Percentiles rank a stretch among this genome's conserved stretches.
Evolutionary conservation across 805 yeast species (phyloP).

Genomic region (Starmerella riodocensis): DNA sequence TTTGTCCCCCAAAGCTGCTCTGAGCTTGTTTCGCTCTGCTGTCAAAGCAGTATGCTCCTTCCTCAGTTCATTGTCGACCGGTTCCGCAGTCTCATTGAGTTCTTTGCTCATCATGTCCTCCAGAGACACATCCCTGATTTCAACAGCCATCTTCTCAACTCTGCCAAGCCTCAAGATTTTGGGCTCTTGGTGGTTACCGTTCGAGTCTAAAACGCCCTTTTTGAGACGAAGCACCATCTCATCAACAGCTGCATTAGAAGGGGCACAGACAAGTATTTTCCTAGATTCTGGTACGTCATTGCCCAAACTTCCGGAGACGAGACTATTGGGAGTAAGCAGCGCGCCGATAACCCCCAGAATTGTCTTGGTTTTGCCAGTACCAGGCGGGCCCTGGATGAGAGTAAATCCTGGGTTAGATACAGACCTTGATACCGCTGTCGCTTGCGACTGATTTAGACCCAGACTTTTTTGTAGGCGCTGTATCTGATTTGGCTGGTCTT

Average conservation of each 20-base stretch:
- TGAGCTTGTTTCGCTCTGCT: slow-evolving; percentile 39
- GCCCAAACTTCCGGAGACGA: not conserved
- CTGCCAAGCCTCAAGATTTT: slow-evolving; percentile 72
- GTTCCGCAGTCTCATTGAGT: slow-evolving; percentile 31
- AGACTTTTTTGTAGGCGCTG: slow-evolving; percentile 36
- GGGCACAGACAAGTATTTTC: slow-evolving; percentile 84
- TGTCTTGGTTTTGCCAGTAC: slow-evolving; percentile 97
- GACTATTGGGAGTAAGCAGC: slow-evolving; percentile 29
- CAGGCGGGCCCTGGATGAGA: slow-evolving; percentile 93
- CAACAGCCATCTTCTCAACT: slow-evolving; percentile 70
- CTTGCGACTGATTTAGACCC: slow-evolving; percentile 77
- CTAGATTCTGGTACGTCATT: slow-evolving; percentile 20
- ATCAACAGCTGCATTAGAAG: slow-evolving; percentile 98
- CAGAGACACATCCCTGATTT: slow-evolving; percentile 68
- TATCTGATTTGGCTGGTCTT: slow-evolving; percentile 27
- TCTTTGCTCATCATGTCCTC: slow-evolving; percentile 64
- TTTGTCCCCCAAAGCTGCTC: slow-evolving; percentile 29
- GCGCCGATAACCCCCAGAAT: slow-evolving; percentile 84
- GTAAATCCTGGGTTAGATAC: slow-evolving; percentile 62
- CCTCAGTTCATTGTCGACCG: slow-evolving; percentile 29
- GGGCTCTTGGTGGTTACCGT: slow-evolving; percentile 24
- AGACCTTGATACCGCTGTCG: slow-evolving; percentile 71
- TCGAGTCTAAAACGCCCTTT: slow-evolving; percentile 44
- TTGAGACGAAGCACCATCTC: slow-evolving; percentile 76
- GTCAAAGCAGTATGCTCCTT: slow-evolving; percentile 37